A percentile compares a stretch with the other conserved stretches of the same genome.
These are phyloP conservation scores for Tephrocybe sp. DNA, from an alignment of 768 basidiomycete species.

Conservation along the genomic window DNA sequence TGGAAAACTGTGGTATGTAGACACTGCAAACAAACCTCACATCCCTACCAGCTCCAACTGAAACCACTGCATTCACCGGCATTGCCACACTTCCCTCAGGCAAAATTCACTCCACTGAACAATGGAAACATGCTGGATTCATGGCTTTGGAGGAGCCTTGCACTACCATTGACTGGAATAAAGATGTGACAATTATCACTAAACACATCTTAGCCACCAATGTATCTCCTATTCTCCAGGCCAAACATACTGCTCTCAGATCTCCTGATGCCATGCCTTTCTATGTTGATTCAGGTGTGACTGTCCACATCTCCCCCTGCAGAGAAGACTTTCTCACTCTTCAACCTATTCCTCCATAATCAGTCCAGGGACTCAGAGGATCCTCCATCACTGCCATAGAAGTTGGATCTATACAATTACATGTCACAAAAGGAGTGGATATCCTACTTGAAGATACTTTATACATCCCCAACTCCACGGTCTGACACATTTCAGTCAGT, in stretches of 20 bases:
- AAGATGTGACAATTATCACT: neutral
- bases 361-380: too few relatives aligned
- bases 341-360: too few relatives aligned
- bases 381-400: neutral
- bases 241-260: too few relatives aligned
- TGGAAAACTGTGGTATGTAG: too few relatives aligned
- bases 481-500: neutral
- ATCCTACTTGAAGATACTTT: neutral
- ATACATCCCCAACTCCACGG: neutral
- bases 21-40: neutral
- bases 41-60: neutral
- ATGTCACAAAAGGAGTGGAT: too few relatives aligned
- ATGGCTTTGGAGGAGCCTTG: neutral
- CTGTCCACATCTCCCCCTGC: too few relatives aligned
- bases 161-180: neutral
- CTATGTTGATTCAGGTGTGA: neutral
- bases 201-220: neutral
- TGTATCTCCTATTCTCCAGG: neutral
- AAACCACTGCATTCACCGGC: neutral
- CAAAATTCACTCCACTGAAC: neutral
- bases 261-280: too few relatives aligned
- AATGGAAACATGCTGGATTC: neutral
- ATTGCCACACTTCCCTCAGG: neutral
- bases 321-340: too few relatives aligned
- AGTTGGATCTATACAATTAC: neutral